Evolutionary conservation across 176 grass and related monocot species (phyloP).

Genomic region (Guadua angustifolia): DNA sequence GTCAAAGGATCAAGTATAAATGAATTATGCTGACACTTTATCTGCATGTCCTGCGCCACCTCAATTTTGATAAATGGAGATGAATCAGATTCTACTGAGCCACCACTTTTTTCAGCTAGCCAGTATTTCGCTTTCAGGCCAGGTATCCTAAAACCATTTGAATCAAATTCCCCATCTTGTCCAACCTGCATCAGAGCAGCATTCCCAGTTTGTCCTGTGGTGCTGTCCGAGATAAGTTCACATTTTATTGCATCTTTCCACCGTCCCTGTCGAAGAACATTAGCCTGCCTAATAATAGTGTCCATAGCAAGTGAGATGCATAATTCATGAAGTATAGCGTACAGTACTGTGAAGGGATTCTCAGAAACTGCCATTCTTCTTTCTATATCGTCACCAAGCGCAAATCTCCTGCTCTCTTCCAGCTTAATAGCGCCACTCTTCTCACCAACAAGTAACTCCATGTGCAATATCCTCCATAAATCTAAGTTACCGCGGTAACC

Average conservation of each 20-base stretch:
- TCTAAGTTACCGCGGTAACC: conserved; percentile 85
- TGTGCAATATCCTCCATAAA: conserved; percentile 89
- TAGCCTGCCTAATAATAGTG: conserved; percentile 78
- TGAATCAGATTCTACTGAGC: conserved; percentile 59
- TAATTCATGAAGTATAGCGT: conserved; percentile 84
- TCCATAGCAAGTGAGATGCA: conserved; percentile 93
- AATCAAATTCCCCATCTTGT: conserved; percentile 76
- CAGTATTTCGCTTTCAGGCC: conserved; percentile 86
- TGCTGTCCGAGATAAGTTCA: conserved; percentile 70
- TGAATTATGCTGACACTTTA: conserved; percentile 84
- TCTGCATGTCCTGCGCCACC: conserved; percentile 70
- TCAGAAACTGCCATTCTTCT: conserved; percentile 86
- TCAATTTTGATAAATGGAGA: conserved; percentile 94
- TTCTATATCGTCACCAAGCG: conserved; percentile 97
- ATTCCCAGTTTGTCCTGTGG: conserved; percentile 60
- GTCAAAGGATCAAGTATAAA: conserved; percentile 90
- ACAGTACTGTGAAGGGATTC: conserved; percentile 75
- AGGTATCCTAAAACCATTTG: conserved; percentile 68
- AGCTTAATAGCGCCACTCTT: conserved; percentile 77
- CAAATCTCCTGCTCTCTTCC: conserved; percentile 75
- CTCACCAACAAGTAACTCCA: conserved; percentile 94
- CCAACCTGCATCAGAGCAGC: conserved; percentile 50
- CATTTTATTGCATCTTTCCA: conserved; percentile 93
- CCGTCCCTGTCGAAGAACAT: conserved; percentile 70
- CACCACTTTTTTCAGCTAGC: conserved; percentile 71